These are phyloP conservation scores for Circinella minor DNA, from an alignment of 371 early-diverging fungal genomes.

Conservation along the genomic window DNA sequence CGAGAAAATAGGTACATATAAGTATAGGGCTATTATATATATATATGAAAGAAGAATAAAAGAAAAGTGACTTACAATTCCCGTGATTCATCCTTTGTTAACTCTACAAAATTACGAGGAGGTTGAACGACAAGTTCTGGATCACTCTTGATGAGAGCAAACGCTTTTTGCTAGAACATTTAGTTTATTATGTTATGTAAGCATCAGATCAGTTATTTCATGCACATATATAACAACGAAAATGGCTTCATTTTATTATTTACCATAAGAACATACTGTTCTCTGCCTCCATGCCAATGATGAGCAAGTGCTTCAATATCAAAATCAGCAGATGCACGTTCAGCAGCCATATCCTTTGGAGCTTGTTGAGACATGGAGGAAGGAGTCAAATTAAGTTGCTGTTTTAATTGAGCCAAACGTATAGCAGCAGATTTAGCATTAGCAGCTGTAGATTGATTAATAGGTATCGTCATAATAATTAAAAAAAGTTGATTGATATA, in stretches of 20 bases:
- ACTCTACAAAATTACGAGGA: conserved; percentile 59
- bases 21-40: too few species aligned
- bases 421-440: conserved; percentile 30
- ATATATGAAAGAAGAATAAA: conserved; percentile 3
- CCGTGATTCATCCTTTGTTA: conserved; percentile 56
- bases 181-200: neutral
- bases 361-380: conserved; percentile 41
- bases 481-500: too few species aligned
- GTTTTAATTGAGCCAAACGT: conserved; percentile 33
- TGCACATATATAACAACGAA: too few species aligned
- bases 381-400: conserved; percentile 34
- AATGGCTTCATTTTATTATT: neutral
- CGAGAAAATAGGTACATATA: neutral
- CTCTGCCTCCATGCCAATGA: conserved; percentile 53
- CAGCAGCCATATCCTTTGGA: conserved; percentile 49
- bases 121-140: conserved; percentile 58
- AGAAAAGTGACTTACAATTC: conserved; percentile 50
- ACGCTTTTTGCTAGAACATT: conserved; percentile 43
- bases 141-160: conserved; percentile 58
- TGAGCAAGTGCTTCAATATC: conserved; percentile 52
- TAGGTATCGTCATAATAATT: conserved; percentile 9
- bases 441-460: conserved; percentile 17
- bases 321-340: conserved; percentile 59
- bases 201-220: too few species aligned
- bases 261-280: conserved; percentile 46